Conservation (phyloP, 805 yeast genomes). For the Metschnikowia vanudenii region DNA sequence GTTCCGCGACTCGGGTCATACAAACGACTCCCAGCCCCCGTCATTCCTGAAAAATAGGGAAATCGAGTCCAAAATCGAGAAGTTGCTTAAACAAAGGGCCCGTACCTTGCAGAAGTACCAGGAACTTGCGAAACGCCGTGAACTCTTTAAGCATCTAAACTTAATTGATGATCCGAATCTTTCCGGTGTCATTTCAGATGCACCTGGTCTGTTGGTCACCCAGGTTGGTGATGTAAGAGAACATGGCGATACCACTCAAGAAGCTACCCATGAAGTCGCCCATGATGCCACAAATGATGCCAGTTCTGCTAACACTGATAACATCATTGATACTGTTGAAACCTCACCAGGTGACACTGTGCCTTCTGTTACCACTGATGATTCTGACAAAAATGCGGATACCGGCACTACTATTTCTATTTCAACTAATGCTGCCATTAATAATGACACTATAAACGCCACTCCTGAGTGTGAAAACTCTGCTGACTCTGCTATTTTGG, state of each 20-base stretch:
- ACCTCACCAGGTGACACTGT: too few relatives aligned
- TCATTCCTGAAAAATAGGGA: conserved; percentile 65
- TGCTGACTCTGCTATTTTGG: too few relatives aligned
- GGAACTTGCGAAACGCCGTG: conserved; percentile 19
- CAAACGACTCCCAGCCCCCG: conserved; percentile 72
- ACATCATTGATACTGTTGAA: too few relatives aligned
- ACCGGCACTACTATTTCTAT: too few relatives aligned
- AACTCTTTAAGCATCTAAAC: conserved; percentile 9
- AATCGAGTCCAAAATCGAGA: conserved; percentile 44
- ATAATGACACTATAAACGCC: too few relatives aligned
- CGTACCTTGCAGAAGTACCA: conserved; percentile 24
- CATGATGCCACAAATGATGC: not conserved
- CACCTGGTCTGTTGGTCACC: too few relatives aligned
- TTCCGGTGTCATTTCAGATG: not conserved
- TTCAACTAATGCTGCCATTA: too few relatives aligned
- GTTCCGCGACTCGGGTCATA: conserved; percentile 55
- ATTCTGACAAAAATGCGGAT: too few relatives aligned
- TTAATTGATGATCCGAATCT: not conserved
- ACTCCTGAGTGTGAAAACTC: too few relatives aligned
- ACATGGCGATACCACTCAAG: not conserved
- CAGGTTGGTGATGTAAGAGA: not conserved
- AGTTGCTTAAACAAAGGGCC: conserved; percentile 21
- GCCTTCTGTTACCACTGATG: too few relatives aligned
- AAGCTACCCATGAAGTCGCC: not conserved
- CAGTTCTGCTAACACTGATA: not conserved